Evolutionary conservation across 306 rosid species (phyloP).

Genomic region (cucumber (Cucumis sativus)): Cucumber_9930_V3 NC_026656.2:19324501-19325000

Average conservation of each 20-base stretch:
- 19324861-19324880: slow-evolving; percentile 50
- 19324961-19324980: slow-evolving; percentile 65
- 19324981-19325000: slow-evolving; percentile 77
- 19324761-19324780: background rate
- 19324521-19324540: background rate
- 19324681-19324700: background rate
- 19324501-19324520: too few relatives aligned
- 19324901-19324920: slow-evolving; percentile 50
- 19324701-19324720: background rate
- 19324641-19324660: background rate
- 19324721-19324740: background rate
- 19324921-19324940: slow-evolving; percentile 70
- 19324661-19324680: background rate
- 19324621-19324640: background rate
- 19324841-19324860: slow-evolving; percentile 38
- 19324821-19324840: background rate
- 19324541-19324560: background rate
- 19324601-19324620: background rate
- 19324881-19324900: slow-evolving; percentile 52
- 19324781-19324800: background rate
- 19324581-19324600: too few relatives aligned
- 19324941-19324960: slow-evolving; percentile 53
- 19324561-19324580: background rate
- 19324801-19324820: background rate
- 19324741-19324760: background rate